Evolutionary conservation across 2,329 filamentous ascomycete species (phyloP).

Genomic region (Colletotrichum nymphaeae): DNA sequence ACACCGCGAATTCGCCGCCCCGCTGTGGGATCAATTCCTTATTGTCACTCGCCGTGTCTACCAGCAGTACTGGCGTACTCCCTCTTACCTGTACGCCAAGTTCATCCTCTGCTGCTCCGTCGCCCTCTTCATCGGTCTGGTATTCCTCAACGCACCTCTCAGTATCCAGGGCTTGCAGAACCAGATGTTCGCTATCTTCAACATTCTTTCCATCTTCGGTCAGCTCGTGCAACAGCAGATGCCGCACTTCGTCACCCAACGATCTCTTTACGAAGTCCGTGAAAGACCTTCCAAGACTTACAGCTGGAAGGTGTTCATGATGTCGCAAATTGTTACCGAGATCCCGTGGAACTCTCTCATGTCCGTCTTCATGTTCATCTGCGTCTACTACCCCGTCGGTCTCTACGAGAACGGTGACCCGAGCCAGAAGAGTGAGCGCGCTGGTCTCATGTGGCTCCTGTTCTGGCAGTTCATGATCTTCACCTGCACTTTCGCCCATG

Average conservation of each 20-base stretch:
- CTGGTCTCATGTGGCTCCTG: conserved; percentile 72
- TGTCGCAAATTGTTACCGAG: conserved; percentile 74
- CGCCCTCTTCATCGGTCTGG: conserved; percentile 72
- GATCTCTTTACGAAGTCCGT: conserved; percentile 74
- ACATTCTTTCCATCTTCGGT: conserved; percentile 74
- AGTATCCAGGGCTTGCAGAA: conserved; percentile 73
- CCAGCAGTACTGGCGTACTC: conserved; percentile 83
- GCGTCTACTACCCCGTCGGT: conserved; percentile 77
- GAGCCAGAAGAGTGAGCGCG: conserved; percentile 61
- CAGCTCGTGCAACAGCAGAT: conserved; percentile 70
- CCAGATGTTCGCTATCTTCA: conserved; percentile 75
- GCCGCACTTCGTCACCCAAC: conserved; percentile 75
- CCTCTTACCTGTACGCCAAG: conserved; percentile 81
- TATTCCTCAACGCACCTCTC: conserved; percentile 68
- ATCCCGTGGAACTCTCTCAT: conserved; percentile 74
- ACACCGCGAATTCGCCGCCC: conserved; percentile 67
- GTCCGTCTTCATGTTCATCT: conserved; percentile 70
- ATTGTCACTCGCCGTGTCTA: conserved; percentile 67
- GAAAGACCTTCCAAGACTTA: conserved; percentile 74
- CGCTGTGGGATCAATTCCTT: conserved; percentile 66
- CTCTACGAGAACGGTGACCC: conserved; percentile 68
- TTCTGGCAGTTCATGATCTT: conserved; percentile 74
- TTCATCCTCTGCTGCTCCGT: conserved; percentile 59
- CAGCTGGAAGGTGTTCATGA: conserved; percentile 74
- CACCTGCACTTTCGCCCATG: conserved; percentile 73